Evolutionary conservation across 2,329 filamentous ascomycete genomes (phyloP).

Genomic region (Neurospora crassa): DNA sequence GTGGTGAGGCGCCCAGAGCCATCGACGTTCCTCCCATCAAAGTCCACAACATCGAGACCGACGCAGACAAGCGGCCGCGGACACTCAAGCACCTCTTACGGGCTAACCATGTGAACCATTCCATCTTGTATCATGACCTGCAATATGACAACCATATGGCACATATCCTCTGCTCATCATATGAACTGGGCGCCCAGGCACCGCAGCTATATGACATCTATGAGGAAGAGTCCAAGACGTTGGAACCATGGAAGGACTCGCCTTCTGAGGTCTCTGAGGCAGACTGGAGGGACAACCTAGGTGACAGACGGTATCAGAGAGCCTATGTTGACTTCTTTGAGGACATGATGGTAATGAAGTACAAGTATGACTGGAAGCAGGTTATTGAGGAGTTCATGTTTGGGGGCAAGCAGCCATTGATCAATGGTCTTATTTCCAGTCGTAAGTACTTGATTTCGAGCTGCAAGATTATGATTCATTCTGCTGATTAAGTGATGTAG

Average conservation of each 20-base stretch:
- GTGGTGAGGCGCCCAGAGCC: constrained; percentile 19
- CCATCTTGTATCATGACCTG: constrained; percentile 68
- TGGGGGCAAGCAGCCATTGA: constrained; percentile 61
- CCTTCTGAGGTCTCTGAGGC: constrained; percentile 72
- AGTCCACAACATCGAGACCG: constrained; percentile 70
- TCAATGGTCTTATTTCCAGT: constrained; percentile 71
- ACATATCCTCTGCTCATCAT: constrained; percentile 76
- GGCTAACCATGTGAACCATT: constrained; percentile 84
- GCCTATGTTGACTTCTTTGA: constrained; percentile 95
- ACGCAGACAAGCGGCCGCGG: constrained; percentile 66
- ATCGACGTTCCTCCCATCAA: constrained; percentile 58
- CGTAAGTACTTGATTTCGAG: constrained; percentile 40
- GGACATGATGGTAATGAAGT: constrained; percentile 65
- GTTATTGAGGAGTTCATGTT: constrained; percentile 72
- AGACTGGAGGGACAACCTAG: constrained; percentile 82
- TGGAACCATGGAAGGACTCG: constrained; percentile 76
- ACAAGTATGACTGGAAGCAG: constrained; percentile 75
- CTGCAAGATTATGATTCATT: background rate
- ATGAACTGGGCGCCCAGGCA: constrained; percentile 67
- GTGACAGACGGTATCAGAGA: constrained; percentile 71
- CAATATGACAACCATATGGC: constrained; percentile 75
- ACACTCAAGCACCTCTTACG: constrained; percentile 85
- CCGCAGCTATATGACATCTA: constrained; percentile 73
- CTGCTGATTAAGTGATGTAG: constrained; percentile 34
- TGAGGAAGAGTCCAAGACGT: constrained; percentile 58